Evolutionary conservation across 805 yeast genomes (phyloP).

Genomic region (Sugiyamaella marilandica): DNA sequence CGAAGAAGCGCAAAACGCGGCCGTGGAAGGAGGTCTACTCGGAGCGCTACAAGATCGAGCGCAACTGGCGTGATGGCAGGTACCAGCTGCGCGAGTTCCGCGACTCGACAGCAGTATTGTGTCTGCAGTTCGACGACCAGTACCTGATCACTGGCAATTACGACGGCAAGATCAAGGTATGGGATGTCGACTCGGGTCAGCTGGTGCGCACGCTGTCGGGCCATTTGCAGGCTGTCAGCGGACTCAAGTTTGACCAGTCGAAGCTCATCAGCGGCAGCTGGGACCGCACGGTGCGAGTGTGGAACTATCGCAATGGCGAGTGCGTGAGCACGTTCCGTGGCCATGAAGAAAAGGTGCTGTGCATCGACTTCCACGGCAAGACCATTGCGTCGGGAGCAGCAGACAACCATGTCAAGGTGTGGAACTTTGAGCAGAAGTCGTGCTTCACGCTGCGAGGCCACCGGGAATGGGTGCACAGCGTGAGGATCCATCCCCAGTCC

Average conservation of each 20-base stretch:
- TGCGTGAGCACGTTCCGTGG: slow-evolving; percentile 93
- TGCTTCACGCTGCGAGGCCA: slow-evolving; percentile 94
- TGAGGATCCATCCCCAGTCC: slow-evolving; percentile 75
- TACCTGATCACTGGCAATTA: slow-evolving; percentile 86
- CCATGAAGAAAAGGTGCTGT: slow-evolving; percentile 78
- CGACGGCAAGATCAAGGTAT: slow-evolving; percentile 85
- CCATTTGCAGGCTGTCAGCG: slow-evolving; percentile 83
- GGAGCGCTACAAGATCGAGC: slow-evolving; percentile 85
- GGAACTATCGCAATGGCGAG: slow-evolving; percentile 94
- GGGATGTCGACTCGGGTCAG: slow-evolving; percentile 82
- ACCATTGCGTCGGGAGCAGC: slow-evolving; percentile 91
- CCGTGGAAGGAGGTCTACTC: slow-evolving; percentile 96
- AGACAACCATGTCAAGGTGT: slow-evolving; percentile 85
- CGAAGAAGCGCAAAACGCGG: slow-evolving; percentile 43
- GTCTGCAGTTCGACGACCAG: slow-evolving; percentile 78
- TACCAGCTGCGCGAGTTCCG: slow-evolving; percentile 58
- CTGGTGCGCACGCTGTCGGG: slow-evolving; percentile 74
- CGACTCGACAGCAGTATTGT: slow-evolving; percentile 83
- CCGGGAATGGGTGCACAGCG: slow-evolving; percentile 86
- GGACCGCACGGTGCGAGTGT: slow-evolving; percentile 86
- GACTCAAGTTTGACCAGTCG: slow-evolving; percentile 80
- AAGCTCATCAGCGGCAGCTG: slow-evolving; percentile 89
- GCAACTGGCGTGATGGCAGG: slow-evolving; percentile 88
- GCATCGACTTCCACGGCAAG: slow-evolving; percentile 77
- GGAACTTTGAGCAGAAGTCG: slow-evolving; percentile 93